Conservation (phyloP, 352 stramenopile genomes). For the Globisporangium lucens region DNA sequence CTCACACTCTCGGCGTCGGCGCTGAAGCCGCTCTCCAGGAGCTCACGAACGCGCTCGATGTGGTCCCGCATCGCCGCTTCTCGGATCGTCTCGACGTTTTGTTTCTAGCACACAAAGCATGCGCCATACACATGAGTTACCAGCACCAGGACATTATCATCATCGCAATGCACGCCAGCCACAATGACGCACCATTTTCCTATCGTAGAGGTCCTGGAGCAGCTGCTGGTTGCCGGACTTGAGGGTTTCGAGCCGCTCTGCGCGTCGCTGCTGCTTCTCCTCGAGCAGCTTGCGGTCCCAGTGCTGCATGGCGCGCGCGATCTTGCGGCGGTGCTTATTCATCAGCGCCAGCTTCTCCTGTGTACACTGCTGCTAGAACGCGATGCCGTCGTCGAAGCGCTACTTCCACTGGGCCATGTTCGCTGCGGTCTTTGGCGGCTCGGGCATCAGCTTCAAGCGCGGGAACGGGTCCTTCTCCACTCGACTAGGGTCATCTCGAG, state of each 20-base stretch:
- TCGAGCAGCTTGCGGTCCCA: conserved; percentile 34
- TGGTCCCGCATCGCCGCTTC: conserved; percentile 63
- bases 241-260: conserved; percentile 29
- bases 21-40: conserved; percentile 52
- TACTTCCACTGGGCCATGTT: conserved; percentile 26
- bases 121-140: not conserved
- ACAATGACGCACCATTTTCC: conserved; percentile 24
- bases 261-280: conserved; percentile 31
- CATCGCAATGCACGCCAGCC: too few species aligned
- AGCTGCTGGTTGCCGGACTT: conserved; percentile 39
- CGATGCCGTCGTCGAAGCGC: conserved; percentile 27
- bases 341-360: conserved; percentile 30
- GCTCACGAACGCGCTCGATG: conserved; percentile 36
- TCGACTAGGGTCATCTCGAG: not conserved
- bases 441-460: not conserved
- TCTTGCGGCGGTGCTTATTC: conserved; percentile 29
- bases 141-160: too few species aligned
- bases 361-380: conserved; percentile 33
- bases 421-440: conserved; percentile 5
- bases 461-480: conserved; percentile 3
- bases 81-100: conserved; percentile 67
- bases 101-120: conserved; percentile 29
- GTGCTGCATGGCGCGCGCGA: conserved; percentile 32
- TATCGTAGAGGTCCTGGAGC: conserved; percentile 34
- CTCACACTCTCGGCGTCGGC: conserved; percentile 56